These are phyloP conservation scores for Fusarium keratoplasticum DNA, from an alignment of 2,329 filamentous ascomycete species.

Conservation along the genomic window DNA sequence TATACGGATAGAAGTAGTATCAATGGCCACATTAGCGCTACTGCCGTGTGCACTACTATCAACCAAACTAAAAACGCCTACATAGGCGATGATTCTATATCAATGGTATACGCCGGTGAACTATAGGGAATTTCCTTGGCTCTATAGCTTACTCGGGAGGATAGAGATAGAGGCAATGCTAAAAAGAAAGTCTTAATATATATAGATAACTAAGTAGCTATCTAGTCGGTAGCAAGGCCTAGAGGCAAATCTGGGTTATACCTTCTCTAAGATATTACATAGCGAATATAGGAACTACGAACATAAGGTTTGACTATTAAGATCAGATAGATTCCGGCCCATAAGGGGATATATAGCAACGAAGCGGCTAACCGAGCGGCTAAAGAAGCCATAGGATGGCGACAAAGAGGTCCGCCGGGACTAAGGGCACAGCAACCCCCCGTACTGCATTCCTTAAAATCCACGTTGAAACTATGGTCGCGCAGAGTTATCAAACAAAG, in stretches of 20 bases:
- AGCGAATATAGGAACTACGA: background rate
- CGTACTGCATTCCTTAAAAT: no score
- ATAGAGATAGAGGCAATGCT: background rate
- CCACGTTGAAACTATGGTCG: no score
- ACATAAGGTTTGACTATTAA: no score
- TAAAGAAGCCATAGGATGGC: no score
- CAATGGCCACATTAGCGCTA: background rate
- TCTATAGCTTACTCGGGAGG: background rate
- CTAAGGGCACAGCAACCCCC: no score
- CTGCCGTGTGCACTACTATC: no score
- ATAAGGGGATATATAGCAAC: no score
- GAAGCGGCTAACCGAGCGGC: no score
- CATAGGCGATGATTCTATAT: background rate
- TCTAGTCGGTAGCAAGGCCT: background rate
- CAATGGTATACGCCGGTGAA: background rate
- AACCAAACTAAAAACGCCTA: no score
- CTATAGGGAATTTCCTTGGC: background rate
- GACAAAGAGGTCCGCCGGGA: no score
- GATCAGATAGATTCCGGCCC: no score
- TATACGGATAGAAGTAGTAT: background rate
- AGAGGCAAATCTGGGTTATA: background rate
- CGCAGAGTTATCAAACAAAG: no score
- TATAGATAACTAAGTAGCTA: background rate
- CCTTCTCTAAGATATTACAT: background rate
- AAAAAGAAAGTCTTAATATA: background rate